Evolutionary conservation across 1,284 basidiomycete species (phyloP).

Genomic region (Coniferiporia weirii): DNA sequence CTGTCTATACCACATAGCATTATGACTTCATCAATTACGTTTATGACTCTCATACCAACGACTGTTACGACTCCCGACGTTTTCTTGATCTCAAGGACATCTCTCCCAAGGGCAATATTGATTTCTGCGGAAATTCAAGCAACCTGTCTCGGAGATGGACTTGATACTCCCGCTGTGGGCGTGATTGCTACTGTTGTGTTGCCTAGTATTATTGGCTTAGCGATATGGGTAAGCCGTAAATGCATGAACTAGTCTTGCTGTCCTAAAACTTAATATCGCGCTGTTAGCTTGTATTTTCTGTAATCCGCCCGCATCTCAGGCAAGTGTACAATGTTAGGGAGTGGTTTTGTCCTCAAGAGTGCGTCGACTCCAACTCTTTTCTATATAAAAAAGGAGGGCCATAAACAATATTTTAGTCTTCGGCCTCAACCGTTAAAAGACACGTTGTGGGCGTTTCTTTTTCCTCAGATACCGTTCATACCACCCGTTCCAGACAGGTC

Average conservation of each 20-base stretch:
- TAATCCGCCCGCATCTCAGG: slow-evolving; percentile 59
- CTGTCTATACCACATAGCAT: slow-evolving; percentile 17
- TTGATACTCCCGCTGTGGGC: slow-evolving; percentile 62
- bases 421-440: slow-evolving; percentile 58
- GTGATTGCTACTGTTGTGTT: slow-evolving; percentile 53
- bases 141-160: slow-evolving; percentile 57
- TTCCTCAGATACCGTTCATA: slow-evolving; percentile 61
- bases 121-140: slow-evolving; percentile 32
- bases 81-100: slow-evolving; percentile 36
- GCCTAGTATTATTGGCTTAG: slow-evolving; percentile 49
- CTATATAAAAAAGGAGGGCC: neutral
- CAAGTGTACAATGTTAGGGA: slow-evolving; percentile 66
- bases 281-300: slow-evolving; percentile 55
- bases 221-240: slow-evolving; percentile 55
- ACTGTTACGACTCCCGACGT: slow-evolving; percentile 31
- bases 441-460: slow-evolving; percentile 60
- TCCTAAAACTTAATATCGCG: neutral
- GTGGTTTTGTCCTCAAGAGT: slow-evolving; percentile 71
- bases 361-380: slow-evolving; percentile 28
- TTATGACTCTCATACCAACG: slow-evolving; percentile 26
- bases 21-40: slow-evolving; percentile 14
- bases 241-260: neutral
- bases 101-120: slow-evolving; percentile 34
- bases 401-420: slow-evolving; percentile 34
- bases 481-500: slow-evolving; percentile 54